Evolutionary conservation across 345 rosid species (phyloP), one percentile per base, ranked within the genome.

Genomic region (Toxicodendron radicans): DNA sequence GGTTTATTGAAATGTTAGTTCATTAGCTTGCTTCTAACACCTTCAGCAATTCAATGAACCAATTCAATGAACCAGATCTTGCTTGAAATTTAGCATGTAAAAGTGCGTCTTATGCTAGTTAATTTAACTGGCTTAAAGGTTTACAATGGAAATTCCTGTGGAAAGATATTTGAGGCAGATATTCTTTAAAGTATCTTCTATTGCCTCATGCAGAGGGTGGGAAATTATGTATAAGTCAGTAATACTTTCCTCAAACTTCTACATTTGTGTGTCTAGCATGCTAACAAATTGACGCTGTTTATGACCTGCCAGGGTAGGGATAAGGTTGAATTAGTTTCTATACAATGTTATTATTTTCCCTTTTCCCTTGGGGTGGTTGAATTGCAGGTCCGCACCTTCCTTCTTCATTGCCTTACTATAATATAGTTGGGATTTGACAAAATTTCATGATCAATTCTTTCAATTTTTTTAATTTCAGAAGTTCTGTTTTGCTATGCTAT

Each of bases 261-360:
- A 49, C 16, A 45, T 41, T 45, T 45, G 30, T 59, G 10, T 70
- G 54, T 58, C 30, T 58, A 0, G 18, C 57, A 24, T 71, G 32
- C 74, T 23, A 4, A 32, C 74, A 58, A 43, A 71, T 24, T 38
- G 43, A 38, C 6, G 18, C 54, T 59, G n/a, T 58, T 53, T n/a
- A 17, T n/a, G 46, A 68, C 23, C 11, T 12, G 7, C 20, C 20
- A 12, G 10, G 38, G 61, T 14, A 54, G 7, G 9, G 2, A 32
- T 60, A 10, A 30, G 9, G 20, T 48, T 33, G 18, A 72, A 30
- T n/a, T 38, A 32, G 45, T 27, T 43, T 64, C n/a, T 11, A 45
- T 24, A 18, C 41, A 24, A 2, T 45, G 3, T 24, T 17, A 14
- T 17, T 66, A 24, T 0, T 14, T 56, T 20, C 2, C 32, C 51